A percentile compares a stretch with the other conserved stretches of the same genome.
These are phyloP conservation scores for Bidens hawaiensis DNA, from an alignment of 140 eudicot genomes.

Conservation along the genomic window DNA sequence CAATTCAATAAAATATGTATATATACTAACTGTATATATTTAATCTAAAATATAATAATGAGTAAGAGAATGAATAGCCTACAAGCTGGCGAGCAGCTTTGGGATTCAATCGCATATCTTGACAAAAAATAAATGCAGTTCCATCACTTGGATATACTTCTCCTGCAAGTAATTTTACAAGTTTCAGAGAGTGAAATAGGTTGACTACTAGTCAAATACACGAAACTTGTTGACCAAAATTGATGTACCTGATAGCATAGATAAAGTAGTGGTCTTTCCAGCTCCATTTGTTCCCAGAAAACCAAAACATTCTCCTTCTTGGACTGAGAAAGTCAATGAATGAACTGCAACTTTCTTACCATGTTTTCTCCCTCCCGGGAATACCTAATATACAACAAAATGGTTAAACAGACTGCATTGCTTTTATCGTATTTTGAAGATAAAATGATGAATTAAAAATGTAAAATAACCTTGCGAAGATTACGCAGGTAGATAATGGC, in stretches of 20 bases:
- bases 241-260: conserved; percentile 83
- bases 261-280: conserved; percentile 92
- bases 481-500: conserved; percentile 80
- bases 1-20: conserved; percentile 10
- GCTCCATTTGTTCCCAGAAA: conserved; percentile 99
- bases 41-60: not conserved
- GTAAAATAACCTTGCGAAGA: conserved; percentile 68
- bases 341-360: conserved; percentile 77
- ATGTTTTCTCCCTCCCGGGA: conserved; percentile 64
- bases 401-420: not conserved
- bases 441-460: not conserved
- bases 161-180: conserved; percentile 40
- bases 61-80: conserved; percentile 22
- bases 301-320: conserved; percentile 99
- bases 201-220: conserved; percentile 2
- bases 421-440: not conserved
- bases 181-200: conserved; percentile 3
- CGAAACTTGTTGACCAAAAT: conserved; percentile 7
- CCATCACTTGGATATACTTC: conserved; percentile 88
- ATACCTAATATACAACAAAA: conserved; percentile 47
- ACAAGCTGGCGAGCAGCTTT: conserved; percentile 92
- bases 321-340: conserved; percentile 89
- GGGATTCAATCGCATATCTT: conserved; percentile 76
- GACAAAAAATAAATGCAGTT: conserved; percentile 80
- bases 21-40: not conserved